phyloP scores from a whole-genome alignment of 2,329 filamentous ascomycete species.

The Emergomyces pasteurianus region DNA sequence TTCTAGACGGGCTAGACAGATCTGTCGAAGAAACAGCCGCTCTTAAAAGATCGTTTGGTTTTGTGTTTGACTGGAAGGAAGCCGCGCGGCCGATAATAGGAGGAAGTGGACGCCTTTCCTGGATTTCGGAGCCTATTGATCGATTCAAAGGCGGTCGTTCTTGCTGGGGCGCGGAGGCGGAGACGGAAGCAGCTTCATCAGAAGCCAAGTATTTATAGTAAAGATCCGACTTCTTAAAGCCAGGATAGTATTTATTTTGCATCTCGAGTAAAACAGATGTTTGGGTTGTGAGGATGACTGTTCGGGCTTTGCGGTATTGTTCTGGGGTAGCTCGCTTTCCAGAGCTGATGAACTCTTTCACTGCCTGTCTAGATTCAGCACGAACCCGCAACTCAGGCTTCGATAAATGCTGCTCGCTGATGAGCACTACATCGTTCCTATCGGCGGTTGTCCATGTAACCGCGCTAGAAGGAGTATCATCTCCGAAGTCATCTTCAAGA shows the following conservation, averaged over 20 bases:
- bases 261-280: slow-evolving; percentile 74
- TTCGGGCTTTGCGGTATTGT: slow-evolving; percentile 73
- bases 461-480: slow-evolving; percentile 51
- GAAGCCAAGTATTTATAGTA: slow-evolving; percentile 94
- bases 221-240: slow-evolving; percentile 83
- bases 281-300: slow-evolving; percentile 70
- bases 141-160: slow-evolving; percentile 3
- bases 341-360: slow-evolving; percentile 66
- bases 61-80: slow-evolving; percentile 37
- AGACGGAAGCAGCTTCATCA: slow-evolving; percentile 47
- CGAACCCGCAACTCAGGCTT: slow-evolving; percentile 71
- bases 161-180: slow-evolving; percentile 12
- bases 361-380: slow-evolving; percentile 53
- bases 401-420: slow-evolving; percentile 78
- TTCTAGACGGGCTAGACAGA: slow-evolving; percentile 24
- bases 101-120: slow-evolving; percentile 30
- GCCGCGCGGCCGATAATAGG: slow-evolving; percentile 35
- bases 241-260: slow-evolving; percentile 65
- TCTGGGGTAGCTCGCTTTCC: slow-evolving; percentile 63
- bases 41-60: slow-evolving; percentile 43
- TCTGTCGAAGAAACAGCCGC: slow-evolving; percentile 51
- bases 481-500: slow-evolving; percentile 71
- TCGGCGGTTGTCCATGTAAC: slow-evolving; percentile 72
- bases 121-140: slow-evolving; percentile 10
- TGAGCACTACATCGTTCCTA: slow-evolving; percentile 75